Conservation (phyloP, 2,329 filamentous ascomycete genomes). For the Colletotrichum sp. region DNA sequence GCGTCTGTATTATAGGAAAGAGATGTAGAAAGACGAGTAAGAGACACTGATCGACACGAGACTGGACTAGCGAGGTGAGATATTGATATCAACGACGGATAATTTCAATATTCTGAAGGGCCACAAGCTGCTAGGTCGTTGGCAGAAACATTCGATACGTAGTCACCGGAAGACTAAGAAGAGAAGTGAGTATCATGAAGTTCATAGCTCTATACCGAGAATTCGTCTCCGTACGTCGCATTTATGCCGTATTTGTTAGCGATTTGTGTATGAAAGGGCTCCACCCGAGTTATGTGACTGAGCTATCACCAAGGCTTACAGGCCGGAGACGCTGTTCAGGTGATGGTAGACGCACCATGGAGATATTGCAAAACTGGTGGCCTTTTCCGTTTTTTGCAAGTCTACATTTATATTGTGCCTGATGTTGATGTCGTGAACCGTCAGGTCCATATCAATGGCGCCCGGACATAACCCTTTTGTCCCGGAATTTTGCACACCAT, state of each 20-base stretch:
- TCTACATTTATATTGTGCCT: no score
- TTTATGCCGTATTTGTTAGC: no score
- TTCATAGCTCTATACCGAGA: no score
- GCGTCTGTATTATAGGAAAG: neutral
- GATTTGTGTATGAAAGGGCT: neutral
- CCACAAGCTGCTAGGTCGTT: neutral
- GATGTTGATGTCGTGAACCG: neutral
- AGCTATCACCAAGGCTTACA: accelerated
- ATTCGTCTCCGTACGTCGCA: no score
- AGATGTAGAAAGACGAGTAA: accelerated
- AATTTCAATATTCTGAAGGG: neutral
- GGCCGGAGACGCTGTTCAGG: neutral
- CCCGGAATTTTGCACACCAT: neutral
- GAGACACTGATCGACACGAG: neutral
- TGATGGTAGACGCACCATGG: neutral
- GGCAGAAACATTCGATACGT: neutral
- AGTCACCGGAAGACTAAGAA: neutral
- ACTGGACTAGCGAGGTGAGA: no score
- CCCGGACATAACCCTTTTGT: neutral
- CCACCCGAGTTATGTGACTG: neutral
- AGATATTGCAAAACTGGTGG: no score
- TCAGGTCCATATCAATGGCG: neutral
- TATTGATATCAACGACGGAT: neutral
- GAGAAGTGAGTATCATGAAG: no score
- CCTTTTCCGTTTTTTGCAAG: no score